phyloP scores from a whole-genome alignment of 192 early-diverging fungal species.

The Podila minutissima region DNA sequence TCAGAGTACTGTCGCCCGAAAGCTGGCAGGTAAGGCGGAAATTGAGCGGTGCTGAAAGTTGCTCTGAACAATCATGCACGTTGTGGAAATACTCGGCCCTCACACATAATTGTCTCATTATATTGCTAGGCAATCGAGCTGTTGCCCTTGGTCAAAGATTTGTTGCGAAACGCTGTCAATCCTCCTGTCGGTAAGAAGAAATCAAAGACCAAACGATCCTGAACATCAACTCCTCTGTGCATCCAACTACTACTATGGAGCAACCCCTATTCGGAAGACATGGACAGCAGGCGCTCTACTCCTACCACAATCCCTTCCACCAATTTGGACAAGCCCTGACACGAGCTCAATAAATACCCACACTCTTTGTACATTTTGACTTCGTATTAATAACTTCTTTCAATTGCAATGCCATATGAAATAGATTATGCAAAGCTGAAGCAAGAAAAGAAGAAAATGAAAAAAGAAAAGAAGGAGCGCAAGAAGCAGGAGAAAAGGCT shows the following conservation, averaged over 20 bases:
- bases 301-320: background rate
- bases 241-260: too few species aligned
- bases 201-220: slow-evolving; percentile 10
- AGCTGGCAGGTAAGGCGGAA: slow-evolving; percentile 61
- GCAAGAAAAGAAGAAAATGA: slow-evolving; percentile 34
- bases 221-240: background rate
- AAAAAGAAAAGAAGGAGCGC: slow-evolving; percentile 24
- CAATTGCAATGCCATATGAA: background rate
- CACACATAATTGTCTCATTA: background rate
- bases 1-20: slow-evolving; percentile 56
- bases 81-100: background rate
- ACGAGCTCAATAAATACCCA: background rate
- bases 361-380: background rate
- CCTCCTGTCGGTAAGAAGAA: slow-evolving; percentile 36
- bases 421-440: slow-evolving; percentile 42
- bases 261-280: background rate
- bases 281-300: background rate
- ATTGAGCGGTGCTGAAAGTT: too few species aligned
- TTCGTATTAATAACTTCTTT: background rate
- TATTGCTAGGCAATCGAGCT: slow-evolving; percentile 51
- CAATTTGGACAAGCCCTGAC: background rate
- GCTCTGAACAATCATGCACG: background rate
- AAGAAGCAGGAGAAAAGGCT: slow-evolving; percentile 39
- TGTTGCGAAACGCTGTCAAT: slow-evolving; percentile 55
- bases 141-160: slow-evolving; percentile 60